phyloP scores from a whole-genome alignment of 2,329 filamentous ascomycete genomes.

The Chrysosporium queenslandicum region DNA sequence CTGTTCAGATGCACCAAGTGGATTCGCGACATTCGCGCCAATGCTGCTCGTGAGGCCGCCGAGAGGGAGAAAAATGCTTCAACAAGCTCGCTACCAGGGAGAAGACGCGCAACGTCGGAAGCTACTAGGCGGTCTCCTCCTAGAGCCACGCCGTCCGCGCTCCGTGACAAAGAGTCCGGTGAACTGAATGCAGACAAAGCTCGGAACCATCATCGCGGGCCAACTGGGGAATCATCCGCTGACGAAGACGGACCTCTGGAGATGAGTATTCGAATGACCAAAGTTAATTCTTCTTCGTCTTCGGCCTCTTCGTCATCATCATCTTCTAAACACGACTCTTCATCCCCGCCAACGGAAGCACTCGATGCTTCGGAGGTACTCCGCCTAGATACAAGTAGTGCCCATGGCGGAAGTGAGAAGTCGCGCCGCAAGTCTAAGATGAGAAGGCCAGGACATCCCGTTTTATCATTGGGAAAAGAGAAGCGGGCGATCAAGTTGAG shows the following conservation, averaged over 20 bases:
- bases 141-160: background rate
- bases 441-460: background rate
- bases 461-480: background rate
- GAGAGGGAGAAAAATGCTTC: conserved; percentile 25
- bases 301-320: background rate
- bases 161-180: background rate
- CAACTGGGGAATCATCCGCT: conserved; percentile 53
- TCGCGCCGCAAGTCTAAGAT: background rate
- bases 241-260: conserved; percentile 76
- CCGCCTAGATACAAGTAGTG: background rate
- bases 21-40: conserved; percentile 61
- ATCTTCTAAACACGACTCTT: background rate
- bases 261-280: conserved; percentile 50
- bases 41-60: conserved; percentile 35
- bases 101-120: background rate
- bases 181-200: conserved; percentile 14
- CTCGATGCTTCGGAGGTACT: background rate
- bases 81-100: conserved; percentile 13
- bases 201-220: conserved; percentile 39
- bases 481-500: background rate
- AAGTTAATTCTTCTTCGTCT: conserved; percentile 4
- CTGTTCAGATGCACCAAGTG: conserved; percentile 68
- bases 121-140: background rate
- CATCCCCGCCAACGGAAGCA: background rate
- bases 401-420: background rate